Evolutionary conservation across 2,329 filamentous ascomycete species (phyloP), one percentile per base, ranked within the genome.

Genomic region (Calonectria hawksworthii): DNA sequence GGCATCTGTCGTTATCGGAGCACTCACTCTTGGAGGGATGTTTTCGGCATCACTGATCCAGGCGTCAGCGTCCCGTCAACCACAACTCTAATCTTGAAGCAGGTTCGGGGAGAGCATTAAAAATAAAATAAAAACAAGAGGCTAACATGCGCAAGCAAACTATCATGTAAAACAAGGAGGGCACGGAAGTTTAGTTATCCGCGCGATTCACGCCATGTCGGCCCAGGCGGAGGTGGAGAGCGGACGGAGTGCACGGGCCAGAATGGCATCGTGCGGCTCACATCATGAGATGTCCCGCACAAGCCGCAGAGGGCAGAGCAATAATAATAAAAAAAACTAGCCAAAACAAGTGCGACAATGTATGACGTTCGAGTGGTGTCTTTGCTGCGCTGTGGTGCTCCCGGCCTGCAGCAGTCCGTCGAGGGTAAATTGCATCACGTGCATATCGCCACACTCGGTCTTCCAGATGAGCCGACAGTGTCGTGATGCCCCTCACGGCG

Each of bases 401-500:
- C 30, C 30, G 28, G 28, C 38, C 71, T 47, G 44, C 47, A 64
- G 32, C n/a, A 30, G 23, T 41, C 76, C 74, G 75, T 74, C 66
- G 26, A 76, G 23, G 50, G 73, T 74, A 67, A 23, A 72, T 59
- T 54, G 47, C 44, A 78, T 81, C 79, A 81, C 80, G 80, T 81
- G 80, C 74, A 36, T 74, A 74, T 80, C 70, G 74, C 71, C 78
- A 74, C 78, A 77, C 63, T 63, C 52, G 69, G 59, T 61, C 59
- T 68, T 72, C 79, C 52, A 68, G 69, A 76, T 75, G 69, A 77
- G 74, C 64, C 75, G 75, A 80, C 79, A 16, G 32, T 65, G 70
- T 73, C 47, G 64, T 69, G 68, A 74, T 80, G 77, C 81, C 83
- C 83, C 83, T 80, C 83, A 81, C 65, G 30, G 36, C 16, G 8